Evolutionary conservation across 2,329 filamentous ascomycete genomes (phyloP).

Genomic region (Purpureocillium takamizusanense): DNA sequence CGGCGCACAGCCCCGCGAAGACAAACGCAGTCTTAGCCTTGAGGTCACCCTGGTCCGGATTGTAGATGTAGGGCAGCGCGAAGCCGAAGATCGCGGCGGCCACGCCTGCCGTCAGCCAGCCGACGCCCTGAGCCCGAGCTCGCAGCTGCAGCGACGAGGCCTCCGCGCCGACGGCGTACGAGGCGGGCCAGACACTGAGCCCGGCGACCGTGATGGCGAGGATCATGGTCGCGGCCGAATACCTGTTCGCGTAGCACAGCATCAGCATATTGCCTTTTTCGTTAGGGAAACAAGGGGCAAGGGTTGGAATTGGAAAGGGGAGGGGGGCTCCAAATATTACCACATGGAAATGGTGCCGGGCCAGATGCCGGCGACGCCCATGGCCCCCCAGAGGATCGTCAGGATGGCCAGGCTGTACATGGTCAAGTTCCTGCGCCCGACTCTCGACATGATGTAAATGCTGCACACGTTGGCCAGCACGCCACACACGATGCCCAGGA

Average conservation of each 20-base stretch:
- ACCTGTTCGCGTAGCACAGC: too few species aligned
- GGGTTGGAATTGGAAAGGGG: too few species aligned
- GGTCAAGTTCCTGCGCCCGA: constrained; percentile 30
- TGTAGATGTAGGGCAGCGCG: constrained; percentile 35
- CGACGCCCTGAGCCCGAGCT: constrained; percentile 32
- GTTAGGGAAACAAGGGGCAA: too few species aligned
- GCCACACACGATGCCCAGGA: constrained; percentile 35
- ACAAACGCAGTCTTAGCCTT: constrained; percentile 32
- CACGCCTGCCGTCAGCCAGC: constrained; percentile 30
- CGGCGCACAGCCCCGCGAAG: constrained; percentile 24
- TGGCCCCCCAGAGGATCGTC: constrained; percentile 29
- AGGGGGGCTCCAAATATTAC: too few species aligned
- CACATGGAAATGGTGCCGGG: too few species aligned
- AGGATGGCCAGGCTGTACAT: constrained; percentile 21
- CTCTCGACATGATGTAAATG: constrained; percentile 30
- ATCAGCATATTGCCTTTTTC: too few species aligned
- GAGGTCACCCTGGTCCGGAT: constrained; percentile 23
- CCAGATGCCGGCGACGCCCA: constrained; percentile 39
- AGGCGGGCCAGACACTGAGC: constrained; percentile 31
- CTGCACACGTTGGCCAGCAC: constrained; percentile 32
- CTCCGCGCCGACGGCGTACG: constrained; percentile 32
- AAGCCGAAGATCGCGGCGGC: constrained; percentile 33
- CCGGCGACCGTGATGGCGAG: constrained; percentile 31
- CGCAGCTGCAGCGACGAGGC: constrained; percentile 33
- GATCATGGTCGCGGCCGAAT: constrained; percentile 27